These are phyloP conservation scores for Teunomyces tritomae DNA, from an alignment of 805 yeast species.

Conservation along the genomic window DNA sequence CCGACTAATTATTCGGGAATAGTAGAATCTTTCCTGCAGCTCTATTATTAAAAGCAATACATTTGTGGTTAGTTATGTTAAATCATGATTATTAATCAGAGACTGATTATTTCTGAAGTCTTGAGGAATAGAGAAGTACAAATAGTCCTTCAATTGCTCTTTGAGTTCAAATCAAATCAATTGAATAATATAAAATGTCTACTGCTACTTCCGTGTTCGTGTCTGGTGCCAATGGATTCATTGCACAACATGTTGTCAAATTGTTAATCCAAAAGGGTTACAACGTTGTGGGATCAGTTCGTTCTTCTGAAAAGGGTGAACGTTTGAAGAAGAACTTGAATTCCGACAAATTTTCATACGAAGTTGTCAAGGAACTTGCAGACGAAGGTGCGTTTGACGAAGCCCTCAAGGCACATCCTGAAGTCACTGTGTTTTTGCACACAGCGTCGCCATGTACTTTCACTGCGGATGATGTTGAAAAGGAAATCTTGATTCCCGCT, in stretches of 20 bases:
- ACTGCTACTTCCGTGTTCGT: conserved; percentile 30
- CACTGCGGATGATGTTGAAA: conserved; percentile 15
- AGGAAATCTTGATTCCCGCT: conserved; percentile 25
- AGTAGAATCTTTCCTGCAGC: too few species aligned
- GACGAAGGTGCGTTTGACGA: conserved; percentile 44
- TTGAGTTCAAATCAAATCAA: too few species aligned
- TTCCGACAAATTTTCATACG: conserved; percentile 21
- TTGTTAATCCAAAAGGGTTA: conserved; percentile 38
- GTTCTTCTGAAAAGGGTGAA: conserved; percentile 31
- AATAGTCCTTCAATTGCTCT: too few species aligned
- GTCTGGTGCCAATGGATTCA: conserved; percentile 52
- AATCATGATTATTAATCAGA: too few species aligned
- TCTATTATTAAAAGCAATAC: too few species aligned
- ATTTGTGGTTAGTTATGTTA: too few species aligned
- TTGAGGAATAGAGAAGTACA: too few species aligned
- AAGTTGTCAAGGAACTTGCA: conserved; percentile 28
- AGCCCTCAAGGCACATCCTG: conserved; percentile 39
- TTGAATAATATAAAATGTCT: background rate
- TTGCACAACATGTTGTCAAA: conserved; percentile 47
- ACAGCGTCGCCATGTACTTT: conserved; percentile 45
- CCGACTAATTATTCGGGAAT: too few species aligned
- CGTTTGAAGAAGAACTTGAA: conserved; percentile 9
- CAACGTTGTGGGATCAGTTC: conserved; percentile 50
- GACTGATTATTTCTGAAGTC: too few species aligned
- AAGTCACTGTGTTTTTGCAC: conserved; percentile 44